Base-by-base conservation (phyloP, 495 filamentous ascomycete species). In the Bathelium albidoporum region DNA sequence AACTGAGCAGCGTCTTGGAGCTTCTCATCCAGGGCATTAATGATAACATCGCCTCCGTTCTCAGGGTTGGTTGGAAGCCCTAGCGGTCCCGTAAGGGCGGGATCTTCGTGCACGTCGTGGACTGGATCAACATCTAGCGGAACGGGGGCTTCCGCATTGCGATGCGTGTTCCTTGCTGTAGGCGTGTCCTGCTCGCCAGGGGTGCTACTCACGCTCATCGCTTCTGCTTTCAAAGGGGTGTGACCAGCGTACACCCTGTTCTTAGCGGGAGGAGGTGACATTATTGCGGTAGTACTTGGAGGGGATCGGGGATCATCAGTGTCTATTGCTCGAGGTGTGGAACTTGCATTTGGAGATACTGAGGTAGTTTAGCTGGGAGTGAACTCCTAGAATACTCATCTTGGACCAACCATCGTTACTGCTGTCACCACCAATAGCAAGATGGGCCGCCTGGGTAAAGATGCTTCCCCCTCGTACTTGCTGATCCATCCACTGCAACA, bases 21-120 rank as follows among this genome's bases (percentile, higher is more conserved):
- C 24, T 55, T 55, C 24, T 55, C 49, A 9, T 55, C 24, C 2
- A 55, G 49, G 5, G 49, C 49, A 24, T 16, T 55, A 24, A 55
- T 55, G 20, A 55, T 28, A 16, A 55, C 20, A 9, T 11, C 49
- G 7, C 49, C 49, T 55, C 49, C 49, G 20, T 55, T 29, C 29
- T 66, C 62, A 11, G 68, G 68, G 18, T 60, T 28, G 58, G 63
- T 59, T 1, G 68, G 68, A 14, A 70, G 65, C 24, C 63, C 65
- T 29, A 70, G 58, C n/a, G 68, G 65, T 5, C 65, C 68, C n/a
- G 58, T 68, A 12, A 70, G 59, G 26, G 52, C 59, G 20, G 32
- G 58, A 36, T 96, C 36, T 88, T 95, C 63, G 90, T 90, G 59
- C 88, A 89, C 58, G 81, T 84, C 66, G 82, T 84, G 74, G 76